Evolutionary conservation across 352 stramenopile genomes (phyloP), one percentile per base, ranked within the genome.

Genomic region (Globisporangium lucens): DNA sequence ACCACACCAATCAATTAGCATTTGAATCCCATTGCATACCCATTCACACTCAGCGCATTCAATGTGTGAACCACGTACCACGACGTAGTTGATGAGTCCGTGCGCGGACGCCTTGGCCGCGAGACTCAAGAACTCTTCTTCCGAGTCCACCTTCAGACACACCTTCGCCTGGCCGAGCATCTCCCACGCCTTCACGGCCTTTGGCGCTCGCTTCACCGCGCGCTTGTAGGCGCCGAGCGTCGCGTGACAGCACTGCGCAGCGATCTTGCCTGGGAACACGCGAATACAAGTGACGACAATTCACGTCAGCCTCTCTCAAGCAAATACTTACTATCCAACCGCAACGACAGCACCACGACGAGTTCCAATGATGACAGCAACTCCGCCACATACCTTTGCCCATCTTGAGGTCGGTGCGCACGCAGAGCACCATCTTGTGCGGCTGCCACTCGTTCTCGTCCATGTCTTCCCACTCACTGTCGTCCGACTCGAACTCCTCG

Each of bases 321-420:
- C 9, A 59, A 59, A 15, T 49, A 30, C 24, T 20, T 47, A 67
- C 30, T 38, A 17, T 13, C 13, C 17, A 3, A 35, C 49, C 46
- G 38, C 49, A 22, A 3, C 6, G 53, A 63, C 89, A 77, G 36
- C 78, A 80, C 59, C 73, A 88, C 17, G 43, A 22, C 43, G 1
- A 51, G 17, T 17, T 66, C 87, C 75, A 33, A 33, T 33, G 30
- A 33, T 10, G 12, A 10, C 38, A 83, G 76, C 15, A 24, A 24
- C 24, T 24, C 24, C 24, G 73, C 77, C 57, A 89, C 76, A 78
- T 87, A 89, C 95, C 96, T 82, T 98, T 98, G 72, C 93, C 92
- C 96, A 99, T 99, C 73, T 93, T 95, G 51, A 99, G 79, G 76
- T 97, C 88, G 38, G 89, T 97, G 69, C 97, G 96, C 70, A 98